Conservation (phyloP, 2,329 filamentous ascomycete species). For the Zalaria sp. region DNA sequence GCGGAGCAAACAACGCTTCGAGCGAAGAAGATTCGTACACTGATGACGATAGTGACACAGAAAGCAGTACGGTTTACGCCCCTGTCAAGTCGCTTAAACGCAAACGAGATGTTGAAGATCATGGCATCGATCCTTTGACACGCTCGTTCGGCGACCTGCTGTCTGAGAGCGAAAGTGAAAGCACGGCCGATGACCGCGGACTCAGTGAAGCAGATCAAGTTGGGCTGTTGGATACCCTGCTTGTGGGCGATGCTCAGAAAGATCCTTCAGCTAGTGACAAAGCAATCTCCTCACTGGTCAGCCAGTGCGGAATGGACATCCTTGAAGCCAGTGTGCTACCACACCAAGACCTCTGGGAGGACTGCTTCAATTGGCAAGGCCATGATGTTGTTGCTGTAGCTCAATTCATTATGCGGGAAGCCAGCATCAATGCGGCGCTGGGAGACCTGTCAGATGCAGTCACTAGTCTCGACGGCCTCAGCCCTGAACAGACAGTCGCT, state of each 20-base stretch:
- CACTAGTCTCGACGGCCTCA: not conserved
- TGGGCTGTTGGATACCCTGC: not conserved
- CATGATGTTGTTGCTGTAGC: no score
- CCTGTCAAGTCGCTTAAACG: constrained; percentile 27
- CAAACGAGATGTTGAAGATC: constrained; percentile 15
- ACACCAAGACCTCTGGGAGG: no score
- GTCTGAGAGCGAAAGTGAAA: constrained; percentile 4
- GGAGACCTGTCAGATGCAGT: not conserved
- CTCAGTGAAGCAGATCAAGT: not conserved
- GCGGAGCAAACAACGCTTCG: constrained; percentile 3
- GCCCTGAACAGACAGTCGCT: not conserved
- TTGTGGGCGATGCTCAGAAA: not conserved
- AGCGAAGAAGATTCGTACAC: constrained; percentile 15
- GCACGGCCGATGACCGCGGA: constrained; percentile 8
- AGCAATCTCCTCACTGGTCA: no score
- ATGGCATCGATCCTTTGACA: constrained; percentile 1
- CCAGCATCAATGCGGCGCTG: no score
- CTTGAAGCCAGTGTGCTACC: no score
- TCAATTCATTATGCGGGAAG: no score
- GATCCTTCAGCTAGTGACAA: not conserved
- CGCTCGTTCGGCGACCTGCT: constrained; percentile 1
- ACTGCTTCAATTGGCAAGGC: no score
- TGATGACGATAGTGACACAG: constrained; percentile 32
- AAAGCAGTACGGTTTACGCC: constrained; percentile 22
- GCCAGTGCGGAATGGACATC: no score